phyloP scores from a whole-genome alignment of 441 rosid genomes.

The Syzygium syzygioides region DNA sequence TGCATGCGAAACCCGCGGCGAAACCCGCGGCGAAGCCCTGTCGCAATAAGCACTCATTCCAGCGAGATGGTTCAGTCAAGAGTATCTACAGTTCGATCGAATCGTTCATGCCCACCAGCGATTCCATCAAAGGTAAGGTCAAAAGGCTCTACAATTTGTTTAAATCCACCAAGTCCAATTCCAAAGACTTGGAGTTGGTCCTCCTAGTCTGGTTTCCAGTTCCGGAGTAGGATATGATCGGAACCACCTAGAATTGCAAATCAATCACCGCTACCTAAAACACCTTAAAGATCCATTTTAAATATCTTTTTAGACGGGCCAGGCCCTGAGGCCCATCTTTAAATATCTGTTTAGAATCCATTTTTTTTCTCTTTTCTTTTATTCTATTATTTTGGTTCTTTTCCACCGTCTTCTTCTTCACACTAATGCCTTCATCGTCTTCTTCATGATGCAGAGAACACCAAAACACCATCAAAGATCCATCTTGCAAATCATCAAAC shows the following conservation, averaged over 20 bases:
- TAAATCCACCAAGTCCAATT: constrained; percentile 33
- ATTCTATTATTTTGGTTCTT: neutral
- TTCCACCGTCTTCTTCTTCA: neutral
- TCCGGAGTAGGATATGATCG: too few relatives aligned
- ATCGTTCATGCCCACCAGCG: constrained; percentile 14
- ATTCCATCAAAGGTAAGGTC: constrained; percentile 66
- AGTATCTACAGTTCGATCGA: constrained; percentile 45
- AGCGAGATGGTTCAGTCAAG: constrained; percentile 39
- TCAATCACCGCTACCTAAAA: neutral
- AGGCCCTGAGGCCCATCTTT: neutral
- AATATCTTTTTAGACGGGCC: neutral
- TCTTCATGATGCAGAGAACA: neutral
- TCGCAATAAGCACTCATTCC: constrained; percentile 21
- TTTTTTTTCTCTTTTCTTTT: neutral
- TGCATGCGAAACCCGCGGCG: constrained; percentile 21
- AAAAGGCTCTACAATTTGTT: constrained; percentile 61
- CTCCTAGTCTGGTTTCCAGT: too few relatives aligned
- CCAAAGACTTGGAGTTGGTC: too few relatives aligned
- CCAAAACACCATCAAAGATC: neutral
- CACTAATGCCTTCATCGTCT: neutral
- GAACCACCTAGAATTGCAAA: too few relatives aligned
- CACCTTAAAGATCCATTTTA: neutral
- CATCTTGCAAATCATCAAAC: too few relatives aligned
- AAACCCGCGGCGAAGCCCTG: constrained; percentile 16
- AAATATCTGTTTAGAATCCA: neutral